phyloP scores from a whole-genome alignment of 495 filamentous ascomycete genomes.

The Xylaria longipes region DNA sequence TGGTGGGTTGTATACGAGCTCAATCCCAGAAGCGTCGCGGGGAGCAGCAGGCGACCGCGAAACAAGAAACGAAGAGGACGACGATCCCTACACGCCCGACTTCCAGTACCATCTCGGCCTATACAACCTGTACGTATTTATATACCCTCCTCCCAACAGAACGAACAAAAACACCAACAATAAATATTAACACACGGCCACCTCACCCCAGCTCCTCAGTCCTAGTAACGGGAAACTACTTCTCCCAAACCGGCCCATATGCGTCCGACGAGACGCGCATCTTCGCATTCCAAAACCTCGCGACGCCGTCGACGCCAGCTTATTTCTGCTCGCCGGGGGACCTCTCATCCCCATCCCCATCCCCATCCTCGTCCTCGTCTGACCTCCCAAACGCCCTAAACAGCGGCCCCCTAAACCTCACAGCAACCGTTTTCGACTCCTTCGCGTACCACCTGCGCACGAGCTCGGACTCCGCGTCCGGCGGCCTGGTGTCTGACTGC shows the following conservation, averaged over 20 bases:
- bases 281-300: constrained; percentile 26
- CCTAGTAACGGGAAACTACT: constrained; percentile 30
- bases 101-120: constrained; percentile 32
- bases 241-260: constrained; percentile 23
- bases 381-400: background rate
- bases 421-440: background rate
- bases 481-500: constrained; percentile 1
- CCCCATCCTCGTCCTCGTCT: background rate
- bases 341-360: background rate
- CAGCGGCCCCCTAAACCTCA: background rate
- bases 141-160: background rate
- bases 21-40: background rate
- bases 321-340: constrained; percentile 22
- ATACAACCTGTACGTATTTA: constrained; percentile 27
- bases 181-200: too few relatives aligned
- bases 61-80: background rate
- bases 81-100: constrained; percentile 10
- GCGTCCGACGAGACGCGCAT: constrained; percentile 23
- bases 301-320: constrained; percentile 3
- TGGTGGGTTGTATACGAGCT: background rate
- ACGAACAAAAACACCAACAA: too few relatives aligned
- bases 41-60: background rate
- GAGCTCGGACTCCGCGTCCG: background rate
- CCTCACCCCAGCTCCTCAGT: constrained; percentile 22
- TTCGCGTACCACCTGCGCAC: constrained; percentile 16